Percentiles rank a stretch among this genome's conserved stretches.
phyloP scores from a whole-genome alignment of 2,329 filamentous ascomycete species.

The Fusarium algeriense region DNA sequence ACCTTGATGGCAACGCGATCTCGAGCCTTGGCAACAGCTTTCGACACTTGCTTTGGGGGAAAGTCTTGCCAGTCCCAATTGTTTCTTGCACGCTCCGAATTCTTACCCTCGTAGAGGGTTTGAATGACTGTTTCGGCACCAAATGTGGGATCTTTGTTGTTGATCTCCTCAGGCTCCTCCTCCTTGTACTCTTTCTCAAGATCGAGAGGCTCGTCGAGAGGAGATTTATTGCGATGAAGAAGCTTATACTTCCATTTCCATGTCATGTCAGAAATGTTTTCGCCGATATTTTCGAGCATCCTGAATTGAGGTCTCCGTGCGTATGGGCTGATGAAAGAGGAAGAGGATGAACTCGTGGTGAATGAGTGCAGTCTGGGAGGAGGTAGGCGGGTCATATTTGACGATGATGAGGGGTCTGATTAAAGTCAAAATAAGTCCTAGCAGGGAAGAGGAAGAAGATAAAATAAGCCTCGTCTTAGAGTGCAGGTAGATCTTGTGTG shows the following conservation, averaged over 20 bases:
- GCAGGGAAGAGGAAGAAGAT: neutral
- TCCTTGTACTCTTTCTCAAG: conserved; percentile 31
- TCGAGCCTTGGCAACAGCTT: conserved; percentile 52
- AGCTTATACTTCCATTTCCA: conserved; percentile 53
- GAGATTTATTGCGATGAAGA: conserved; percentile 37
- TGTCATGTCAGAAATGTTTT: conserved; percentile 46
- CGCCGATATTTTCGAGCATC: conserved; percentile 28
- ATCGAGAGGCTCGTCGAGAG: conserved; percentile 33
- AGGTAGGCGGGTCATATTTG: conserved; percentile 6
- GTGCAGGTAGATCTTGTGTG: neutral
- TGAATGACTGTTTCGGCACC: conserved; percentile 52
- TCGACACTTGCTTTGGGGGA: conserved; percentile 58
- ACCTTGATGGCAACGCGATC: conserved; percentile 59
- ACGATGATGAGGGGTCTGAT: neutral
- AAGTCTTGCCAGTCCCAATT: conserved; percentile 56
- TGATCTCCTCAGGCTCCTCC: conserved; percentile 22
- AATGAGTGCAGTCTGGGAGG: neutral
- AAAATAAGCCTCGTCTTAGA: neutral
- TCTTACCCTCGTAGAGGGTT: conserved; percentile 56
- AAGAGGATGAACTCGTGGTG: neutral
- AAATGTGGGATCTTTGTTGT: conserved; percentile 45
- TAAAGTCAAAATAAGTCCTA: conserved; percentile 14
- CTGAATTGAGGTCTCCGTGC: neutral
- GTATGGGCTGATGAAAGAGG: neutral
- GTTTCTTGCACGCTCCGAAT: conserved; percentile 21